phyloP scores from a whole-genome alignment of 202 grass and related monocot species.

The Schoenoplectus triqueter region DNA sequence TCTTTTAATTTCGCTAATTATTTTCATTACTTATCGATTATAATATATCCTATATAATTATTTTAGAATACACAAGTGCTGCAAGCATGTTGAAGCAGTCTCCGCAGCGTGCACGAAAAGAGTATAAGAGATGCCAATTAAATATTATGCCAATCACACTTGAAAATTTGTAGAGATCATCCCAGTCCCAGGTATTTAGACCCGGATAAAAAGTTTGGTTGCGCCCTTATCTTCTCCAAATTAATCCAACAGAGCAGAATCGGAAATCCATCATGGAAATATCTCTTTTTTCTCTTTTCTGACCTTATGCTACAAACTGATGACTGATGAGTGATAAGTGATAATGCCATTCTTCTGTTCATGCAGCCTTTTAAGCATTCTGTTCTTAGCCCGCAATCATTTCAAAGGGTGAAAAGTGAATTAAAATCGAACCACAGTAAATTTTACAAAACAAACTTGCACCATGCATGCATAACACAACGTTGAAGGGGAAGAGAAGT shows the following conservation, averaged over 20 bases:
- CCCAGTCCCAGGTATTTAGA: background rate
- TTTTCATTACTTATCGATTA: no score
- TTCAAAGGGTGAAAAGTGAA: background rate
- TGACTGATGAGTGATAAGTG: background rate
- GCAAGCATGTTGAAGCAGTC: background rate
- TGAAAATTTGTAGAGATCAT: no score
- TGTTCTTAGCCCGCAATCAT: background rate
- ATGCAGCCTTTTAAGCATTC: background rate
- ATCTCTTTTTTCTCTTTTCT: background rate
- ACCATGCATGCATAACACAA: no score
- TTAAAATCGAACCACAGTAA: background rate
- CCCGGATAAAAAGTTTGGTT: background rate
- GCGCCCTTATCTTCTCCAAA: no score
- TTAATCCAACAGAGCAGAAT: background rate
- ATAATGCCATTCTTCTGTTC: background rate
- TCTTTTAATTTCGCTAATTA: no score
- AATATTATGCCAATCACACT: no score
- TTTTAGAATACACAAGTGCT: no score
- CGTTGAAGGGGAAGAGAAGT: no score
- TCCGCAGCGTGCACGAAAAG: background rate
- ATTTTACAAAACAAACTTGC: background rate
- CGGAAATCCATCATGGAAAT: background rate
- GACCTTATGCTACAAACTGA: background rate
- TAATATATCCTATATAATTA: no score
- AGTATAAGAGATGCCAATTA: background rate